Percentiles rank a stretch among this genome's conserved stretches.
These are phyloP conservation scores for Boletus sensibilis DNA, from an alignment of 768 basidiomycete genomes.

Conservation along the genomic window DNA sequence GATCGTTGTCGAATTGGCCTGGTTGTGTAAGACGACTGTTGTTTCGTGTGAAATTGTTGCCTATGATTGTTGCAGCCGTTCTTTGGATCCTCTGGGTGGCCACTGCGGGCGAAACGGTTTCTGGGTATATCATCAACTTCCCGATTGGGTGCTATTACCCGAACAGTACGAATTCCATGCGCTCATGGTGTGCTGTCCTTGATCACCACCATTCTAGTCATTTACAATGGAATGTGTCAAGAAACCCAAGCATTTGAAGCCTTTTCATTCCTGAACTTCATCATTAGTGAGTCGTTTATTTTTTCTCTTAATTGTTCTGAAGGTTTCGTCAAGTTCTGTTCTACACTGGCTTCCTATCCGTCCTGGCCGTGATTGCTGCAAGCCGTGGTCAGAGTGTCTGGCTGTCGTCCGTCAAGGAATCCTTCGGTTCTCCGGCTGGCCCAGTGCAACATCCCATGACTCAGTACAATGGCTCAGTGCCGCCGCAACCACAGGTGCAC, in stretches of 20 bases:
- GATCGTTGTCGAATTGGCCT: constrained; percentile 37
- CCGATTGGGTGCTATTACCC: constrained; percentile 9
- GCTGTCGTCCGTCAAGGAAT: constrained; percentile 34
- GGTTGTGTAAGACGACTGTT: constrained; percentile 33
- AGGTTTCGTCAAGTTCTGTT: constrained; percentile 28
- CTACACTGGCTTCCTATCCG: constrained; percentile 29
- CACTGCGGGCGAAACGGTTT: constrained; percentile 30
- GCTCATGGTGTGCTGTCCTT: neutral
- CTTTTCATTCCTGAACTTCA: constrained; percentile 38
- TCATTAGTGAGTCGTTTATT: constrained; percentile 27
- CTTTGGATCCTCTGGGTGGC: constrained; percentile 43
- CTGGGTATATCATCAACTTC: neutral
- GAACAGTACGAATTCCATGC: constrained; percentile 3
- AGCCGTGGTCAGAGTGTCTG: constrained; percentile 33
- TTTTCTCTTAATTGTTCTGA: neutral
- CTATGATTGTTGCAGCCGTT: constrained; percentile 19
- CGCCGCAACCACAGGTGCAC: neutral
- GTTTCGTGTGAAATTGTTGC: neutral
- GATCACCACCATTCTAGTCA: constrained; percentile 9
- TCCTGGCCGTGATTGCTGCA: constrained; percentile 28
- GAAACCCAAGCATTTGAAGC: constrained; percentile 34
- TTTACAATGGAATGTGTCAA: constrained; percentile 20
- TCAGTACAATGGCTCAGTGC: constrained; percentile 9
- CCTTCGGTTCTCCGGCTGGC: constrained; percentile 15
- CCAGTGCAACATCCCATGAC: constrained; percentile 17